These are phyloP conservation scores for Plasmodium malariae DNA, from an alignment of 169 alveolate genomes.

Conservation along the genomic window DNA sequence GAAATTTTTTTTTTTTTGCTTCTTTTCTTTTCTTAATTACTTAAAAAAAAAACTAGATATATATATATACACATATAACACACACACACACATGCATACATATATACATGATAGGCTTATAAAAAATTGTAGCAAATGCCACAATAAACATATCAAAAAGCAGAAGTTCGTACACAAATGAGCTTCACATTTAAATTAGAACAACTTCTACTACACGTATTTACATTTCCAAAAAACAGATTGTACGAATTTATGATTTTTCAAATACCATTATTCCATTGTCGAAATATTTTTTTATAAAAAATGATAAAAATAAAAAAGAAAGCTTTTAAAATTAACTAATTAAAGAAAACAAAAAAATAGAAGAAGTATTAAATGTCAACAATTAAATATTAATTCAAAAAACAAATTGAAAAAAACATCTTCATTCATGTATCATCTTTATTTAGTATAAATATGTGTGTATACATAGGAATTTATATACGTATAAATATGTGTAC, in stretches of 20 bases:
- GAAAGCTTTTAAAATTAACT: conserved; percentile 14
- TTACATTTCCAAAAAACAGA: neutral
- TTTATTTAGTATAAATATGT: neutral
- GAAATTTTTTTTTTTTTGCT: neutral
- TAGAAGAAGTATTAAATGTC: neutral
- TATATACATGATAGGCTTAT: too few relatives aligned
- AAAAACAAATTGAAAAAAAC: neutral
- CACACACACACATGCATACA: neutral
- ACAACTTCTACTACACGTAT: conserved; percentile 25
- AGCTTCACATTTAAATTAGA: conserved; percentile 33
- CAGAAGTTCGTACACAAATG: conserved; percentile 4
- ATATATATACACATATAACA: neutral
- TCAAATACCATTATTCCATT: conserved; percentile 16
- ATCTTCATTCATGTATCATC: neutral
- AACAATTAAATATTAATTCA: conserved; percentile 10
- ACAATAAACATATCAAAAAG: conserved; percentile 33
- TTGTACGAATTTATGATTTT: neutral
- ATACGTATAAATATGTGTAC: neutral
- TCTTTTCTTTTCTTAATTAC: neutral
- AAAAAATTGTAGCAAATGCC: neutral
- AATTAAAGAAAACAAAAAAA: conserved; percentile 35
- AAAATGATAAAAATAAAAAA: neutral
- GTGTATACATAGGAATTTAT: neutral
- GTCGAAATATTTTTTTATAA: neutral
- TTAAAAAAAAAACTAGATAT: neutral